Evolutionary conservation across 345 rosid species (phyloP).

Genomic region (Passiflora organensis): DNA sequence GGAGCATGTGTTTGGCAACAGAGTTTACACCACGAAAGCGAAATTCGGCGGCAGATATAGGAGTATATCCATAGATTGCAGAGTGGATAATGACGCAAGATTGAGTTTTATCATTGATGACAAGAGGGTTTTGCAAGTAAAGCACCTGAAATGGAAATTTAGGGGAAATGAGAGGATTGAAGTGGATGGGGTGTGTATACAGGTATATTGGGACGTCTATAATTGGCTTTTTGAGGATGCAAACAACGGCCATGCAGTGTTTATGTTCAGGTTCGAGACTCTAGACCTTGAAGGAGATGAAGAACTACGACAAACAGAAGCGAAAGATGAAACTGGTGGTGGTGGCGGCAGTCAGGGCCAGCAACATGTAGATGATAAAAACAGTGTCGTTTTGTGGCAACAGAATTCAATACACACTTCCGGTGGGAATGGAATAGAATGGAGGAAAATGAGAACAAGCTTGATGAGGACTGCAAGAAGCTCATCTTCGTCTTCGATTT

Average conservation of each 20-base stretch:
- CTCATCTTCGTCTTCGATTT: conserved; percentile 70
- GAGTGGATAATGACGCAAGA: conserved; percentile 49
- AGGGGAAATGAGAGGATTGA: conserved; percentile 80
- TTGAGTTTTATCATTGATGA: conserved; percentile 57
- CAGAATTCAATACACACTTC: conserved; percentile 29
- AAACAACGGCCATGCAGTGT: conserved; percentile 53
- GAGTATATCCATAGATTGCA: conserved; percentile 66
- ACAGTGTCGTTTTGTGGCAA: conserved; percentile 35
- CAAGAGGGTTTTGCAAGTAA: conserved; percentile 55
- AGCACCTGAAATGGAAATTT: conserved; percentile 85
- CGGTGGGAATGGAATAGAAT: conserved; percentile 55
- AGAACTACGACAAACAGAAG: conserved; percentile 11
- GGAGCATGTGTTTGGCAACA: conserved; percentile 71
- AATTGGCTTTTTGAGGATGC: conserved; percentile 76
- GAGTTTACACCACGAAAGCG: conserved; percentile 57
- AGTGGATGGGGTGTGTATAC: conserved; percentile 62
- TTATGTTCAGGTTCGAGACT: conserved; percentile 80
- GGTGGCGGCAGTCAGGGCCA: background rate
- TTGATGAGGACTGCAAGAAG: conserved; percentile 56
- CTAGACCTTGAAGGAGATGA: conserved; percentile 21
- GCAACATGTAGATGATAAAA: conserved; percentile 4
- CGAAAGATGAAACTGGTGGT: background rate
- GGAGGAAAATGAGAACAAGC: conserved; percentile 82
- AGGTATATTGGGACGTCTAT: conserved; percentile 92
- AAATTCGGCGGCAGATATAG: conserved; percentile 67